Base-by-base conservation (phyloP, 148 eudicot species). In the Cornus controversa region DNA sequence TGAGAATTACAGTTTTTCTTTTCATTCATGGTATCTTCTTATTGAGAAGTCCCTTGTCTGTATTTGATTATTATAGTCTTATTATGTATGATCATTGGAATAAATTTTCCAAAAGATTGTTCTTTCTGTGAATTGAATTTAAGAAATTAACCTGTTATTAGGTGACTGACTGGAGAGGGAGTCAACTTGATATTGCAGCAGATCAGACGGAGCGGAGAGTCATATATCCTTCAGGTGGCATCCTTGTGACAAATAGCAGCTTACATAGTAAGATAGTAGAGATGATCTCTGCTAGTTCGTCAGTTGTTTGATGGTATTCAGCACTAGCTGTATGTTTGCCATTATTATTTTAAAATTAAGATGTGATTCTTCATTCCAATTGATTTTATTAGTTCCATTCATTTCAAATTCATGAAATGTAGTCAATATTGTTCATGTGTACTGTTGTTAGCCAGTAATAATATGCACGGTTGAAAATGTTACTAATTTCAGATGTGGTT, bases 141-240 rank as follows among this genome's bases (percentile, higher is more conserved):
- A 29, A 5, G 27, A 16, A 45, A 67, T 75, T 54, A 68, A 71
- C 25, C 2, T 79, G 26, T 50, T 45, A 68, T 45, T 86, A 96
- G 99, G 98, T 96, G 69, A 88, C 90, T 65, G 99, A 96, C 81
- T 96, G 98, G 97, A 80, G 67, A 13, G 99, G 99, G 31, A 84
- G 78, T 74, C 73, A 88, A 72, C 89, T 96, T 66, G 91, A 96
- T 85, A 84, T 91, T 81, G 88, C 93, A 40, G 90, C 83, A 62
- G 99, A 96, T 88, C 84, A 89, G 72, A 76, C 29, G 22, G 91
- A 87, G 72, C 84, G 97, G 74, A 93, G 97, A 79, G 71, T 80
- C 72, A 74, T 96, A 73, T 88, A 65, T 77, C 99, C 99, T 75
- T 85, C 91, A 15, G 98, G 93, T 67, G 98, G 98, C 79, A 76